A percentile compares a stretch with the other conserved stretches of the same genome.
phyloP scores from a whole-genome alignment of 768 basidiomycete species.

The Tulasnella calospora region DNA sequence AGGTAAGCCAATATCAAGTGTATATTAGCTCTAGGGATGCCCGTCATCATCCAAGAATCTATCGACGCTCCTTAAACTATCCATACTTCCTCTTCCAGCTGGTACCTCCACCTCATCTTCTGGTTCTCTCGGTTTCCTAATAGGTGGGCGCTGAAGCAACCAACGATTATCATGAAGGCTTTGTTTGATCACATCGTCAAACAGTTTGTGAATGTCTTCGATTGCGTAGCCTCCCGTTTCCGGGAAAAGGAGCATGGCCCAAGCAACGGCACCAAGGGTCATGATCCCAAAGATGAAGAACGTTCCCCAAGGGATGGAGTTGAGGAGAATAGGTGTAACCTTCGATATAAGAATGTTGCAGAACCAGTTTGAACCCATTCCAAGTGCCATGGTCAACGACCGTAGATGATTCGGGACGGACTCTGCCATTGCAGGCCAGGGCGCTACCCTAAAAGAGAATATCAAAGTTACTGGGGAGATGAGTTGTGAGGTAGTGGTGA shows the following conservation, averaged over 20 bases:
- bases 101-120: background rate
- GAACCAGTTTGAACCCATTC: conserved; percentile 45
- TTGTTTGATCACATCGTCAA: conserved; percentile 21
- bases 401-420: conserved; percentile 47
- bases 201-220: conserved; percentile 27
- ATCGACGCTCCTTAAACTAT: background rate
- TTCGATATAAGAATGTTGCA: conserved; percentile 48
- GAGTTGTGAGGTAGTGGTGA: background rate
- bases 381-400: conserved; percentile 39
- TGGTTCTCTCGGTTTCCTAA: background rate
- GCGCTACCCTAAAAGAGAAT: conserved; percentile 27
- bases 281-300: conserved; percentile 24
- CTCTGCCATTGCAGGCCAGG: conserved; percentile 44
- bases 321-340: conserved; percentile 41
- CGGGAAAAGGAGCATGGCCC: conserved; percentile 25
- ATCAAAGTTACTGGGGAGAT: background rate
- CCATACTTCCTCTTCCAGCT: background rate
- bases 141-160: background rate
- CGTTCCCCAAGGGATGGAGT: conserved; percentile 1
- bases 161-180: conserved; percentile 26
- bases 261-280: conserved; percentile 19
- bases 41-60: background rate
- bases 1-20: background rate
- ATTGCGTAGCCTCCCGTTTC: conserved; percentile 28
- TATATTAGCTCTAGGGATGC: background rate